These are phyloP conservation scores for Tripterygium wilfordii DNA, from an alignment of 177 flowering plant genomes.

Conservation along the genomic window DNA sequence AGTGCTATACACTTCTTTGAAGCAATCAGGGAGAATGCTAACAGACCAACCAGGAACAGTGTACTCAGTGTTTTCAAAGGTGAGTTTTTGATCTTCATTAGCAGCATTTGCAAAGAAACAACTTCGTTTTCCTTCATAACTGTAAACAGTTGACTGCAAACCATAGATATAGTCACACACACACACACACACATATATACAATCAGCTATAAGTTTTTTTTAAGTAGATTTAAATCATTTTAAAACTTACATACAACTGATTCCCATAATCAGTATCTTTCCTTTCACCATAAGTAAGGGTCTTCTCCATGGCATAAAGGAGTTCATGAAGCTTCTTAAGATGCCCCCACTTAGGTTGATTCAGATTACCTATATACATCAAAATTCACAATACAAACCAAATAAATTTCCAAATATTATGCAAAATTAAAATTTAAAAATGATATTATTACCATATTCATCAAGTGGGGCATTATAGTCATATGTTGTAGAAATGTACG, in stretches of 20 bases:
- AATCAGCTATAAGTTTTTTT: background rate
- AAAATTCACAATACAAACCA: background rate
- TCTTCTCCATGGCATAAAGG: conserved; percentile 20
- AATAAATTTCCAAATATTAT: background rate
- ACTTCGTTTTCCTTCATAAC: conserved; percentile 7
- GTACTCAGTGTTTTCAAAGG: conserved; percentile 1
- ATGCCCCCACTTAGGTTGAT: conserved; percentile 56
- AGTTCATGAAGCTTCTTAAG: conserved; percentile 29
- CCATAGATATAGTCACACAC: background rate
- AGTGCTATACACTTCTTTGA: conserved; percentile 26
- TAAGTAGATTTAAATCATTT: background rate
- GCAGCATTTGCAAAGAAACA: conserved; percentile 26
- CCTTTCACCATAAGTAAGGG: conserved; percentile 16
- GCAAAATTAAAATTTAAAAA: background rate
- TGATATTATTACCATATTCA: conserved; percentile 24
- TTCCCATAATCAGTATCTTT: conserved; percentile 8
- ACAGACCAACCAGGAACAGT: conserved; percentile 34
- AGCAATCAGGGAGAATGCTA: conserved; percentile 26
- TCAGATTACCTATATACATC: conserved; percentile 23
- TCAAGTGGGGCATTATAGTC: conserved; percentile 39
- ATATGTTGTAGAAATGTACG: conserved; percentile 30
- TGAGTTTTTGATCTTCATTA: background rate
- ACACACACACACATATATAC: background rate
- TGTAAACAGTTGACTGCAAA: conserved; percentile 16
- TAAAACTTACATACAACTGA: conserved; percentile 2